These are phyloP conservation scores for Acanthamoeba castellanii DNA, from an alignment of 208 protist species.

Conservation along the genomic window DNA sequence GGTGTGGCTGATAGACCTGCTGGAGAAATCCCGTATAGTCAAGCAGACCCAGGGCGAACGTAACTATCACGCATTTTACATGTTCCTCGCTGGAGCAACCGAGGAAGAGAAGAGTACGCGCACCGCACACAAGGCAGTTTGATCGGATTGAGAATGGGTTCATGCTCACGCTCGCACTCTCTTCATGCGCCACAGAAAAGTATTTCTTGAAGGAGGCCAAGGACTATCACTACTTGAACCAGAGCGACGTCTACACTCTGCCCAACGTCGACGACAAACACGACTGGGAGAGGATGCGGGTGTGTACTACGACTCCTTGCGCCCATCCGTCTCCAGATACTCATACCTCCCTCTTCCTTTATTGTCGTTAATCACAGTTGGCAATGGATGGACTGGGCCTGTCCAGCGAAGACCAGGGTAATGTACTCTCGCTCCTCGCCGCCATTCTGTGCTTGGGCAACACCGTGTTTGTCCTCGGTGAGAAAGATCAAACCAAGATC, in stretches of 20 bases:
- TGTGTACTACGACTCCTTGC: neutral
- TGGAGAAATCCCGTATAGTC: constrained; percentile 84
- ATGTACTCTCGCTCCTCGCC: constrained; percentile 78
- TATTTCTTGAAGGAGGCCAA: constrained; percentile 85
- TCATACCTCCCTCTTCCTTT: neutral
- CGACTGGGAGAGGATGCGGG: constrained; percentile 81
- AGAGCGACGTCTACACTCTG: constrained; percentile 86
- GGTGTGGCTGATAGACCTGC: constrained; percentile 60
- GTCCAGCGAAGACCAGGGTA: constrained; percentile 66
- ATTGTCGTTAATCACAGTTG: neutral
- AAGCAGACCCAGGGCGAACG: constrained; percentile 81
- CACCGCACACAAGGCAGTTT: neutral
- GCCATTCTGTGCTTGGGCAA: constrained; percentile 86
- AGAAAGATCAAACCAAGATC: neutral
- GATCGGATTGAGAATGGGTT: neutral
- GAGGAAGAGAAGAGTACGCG: neutral
- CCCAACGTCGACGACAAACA: constrained; percentile 91
- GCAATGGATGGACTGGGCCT: constrained; percentile 82
- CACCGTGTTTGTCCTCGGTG: constrained; percentile 74
- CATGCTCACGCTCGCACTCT: neutral
- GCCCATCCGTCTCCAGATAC: neutral
- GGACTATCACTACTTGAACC: constrained; percentile 90
- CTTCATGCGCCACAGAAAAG: neutral
- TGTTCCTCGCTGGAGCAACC: neutral
- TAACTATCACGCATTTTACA: constrained; percentile 86